Evolutionary conservation across 768 basidiomycete genomes (phyloP).

Genomic region (Candolleomyces aberdarensis): DNA sequence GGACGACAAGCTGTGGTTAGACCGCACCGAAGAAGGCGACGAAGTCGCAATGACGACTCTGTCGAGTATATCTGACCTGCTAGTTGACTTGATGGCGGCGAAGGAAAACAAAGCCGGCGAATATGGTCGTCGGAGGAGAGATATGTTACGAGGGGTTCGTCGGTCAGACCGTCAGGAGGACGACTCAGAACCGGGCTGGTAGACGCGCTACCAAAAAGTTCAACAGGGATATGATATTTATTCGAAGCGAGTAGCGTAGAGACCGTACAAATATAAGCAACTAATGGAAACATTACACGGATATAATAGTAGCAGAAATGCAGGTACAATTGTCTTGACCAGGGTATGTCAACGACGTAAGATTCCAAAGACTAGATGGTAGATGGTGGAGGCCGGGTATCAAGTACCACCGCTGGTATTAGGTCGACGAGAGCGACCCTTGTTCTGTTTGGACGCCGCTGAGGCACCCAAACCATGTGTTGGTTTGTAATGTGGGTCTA

Average conservation of each 20-base stretch:
- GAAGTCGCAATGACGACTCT: constrained; percentile 3
- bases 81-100: constrained; percentile 1
- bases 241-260: no score
- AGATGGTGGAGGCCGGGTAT: not conserved
- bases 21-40: constrained; percentile 18
- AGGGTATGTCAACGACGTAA: not conserved
- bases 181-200: no score
- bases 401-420: constrained; percentile 11
- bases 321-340: no score
- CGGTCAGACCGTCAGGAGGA: no score
- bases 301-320: no score
- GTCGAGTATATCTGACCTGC: constrained; percentile 2
- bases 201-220: no score
- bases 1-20: constrained; percentile 48
- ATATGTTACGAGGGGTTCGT: no score
- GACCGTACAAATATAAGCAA: no score
- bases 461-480: constrained; percentile 77
- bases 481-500: constrained; percentile 79
- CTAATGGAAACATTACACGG: no score
- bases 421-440: constrained; percentile 53
- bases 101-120: not conserved
- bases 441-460: constrained; percentile 47
- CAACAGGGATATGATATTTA: no score
- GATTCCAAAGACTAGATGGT: not conserved
- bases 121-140: not conserved